Conservation (phyloP, 139 green algal species). For the Chloropicon primus region DNA sequence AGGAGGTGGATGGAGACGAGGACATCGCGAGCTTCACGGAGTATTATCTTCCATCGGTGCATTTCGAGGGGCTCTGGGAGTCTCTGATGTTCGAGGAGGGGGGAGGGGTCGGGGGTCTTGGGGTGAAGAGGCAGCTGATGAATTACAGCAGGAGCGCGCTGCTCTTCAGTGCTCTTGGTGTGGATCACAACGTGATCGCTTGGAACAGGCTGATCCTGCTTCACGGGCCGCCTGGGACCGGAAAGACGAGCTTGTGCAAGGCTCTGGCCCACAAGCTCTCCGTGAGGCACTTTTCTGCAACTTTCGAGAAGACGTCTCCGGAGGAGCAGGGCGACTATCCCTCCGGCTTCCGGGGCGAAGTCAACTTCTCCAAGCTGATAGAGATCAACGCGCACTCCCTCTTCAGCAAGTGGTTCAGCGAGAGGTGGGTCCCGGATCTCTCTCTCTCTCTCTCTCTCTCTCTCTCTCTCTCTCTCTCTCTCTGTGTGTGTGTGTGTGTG, state of each 20-base stretch:
- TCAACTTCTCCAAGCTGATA: neutral
- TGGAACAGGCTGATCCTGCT: slow-evolving; percentile 18
- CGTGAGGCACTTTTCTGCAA: neutral
- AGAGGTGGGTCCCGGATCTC: too few species aligned
- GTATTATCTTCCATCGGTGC: neutral
- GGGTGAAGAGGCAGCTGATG: neutral
- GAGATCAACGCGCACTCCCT: neutral
- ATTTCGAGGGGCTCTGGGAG: neutral
- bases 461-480: too few species aligned
- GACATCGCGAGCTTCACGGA: neutral
- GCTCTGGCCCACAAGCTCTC: slow-evolving; percentile 22
- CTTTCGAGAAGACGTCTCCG: neutral
- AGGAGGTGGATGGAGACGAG: neutral
- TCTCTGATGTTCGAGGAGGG: neutral
- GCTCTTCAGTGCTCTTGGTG: neutral
- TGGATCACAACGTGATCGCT: neutral
- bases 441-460: too few species aligned
- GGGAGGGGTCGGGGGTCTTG: too few species aligned
- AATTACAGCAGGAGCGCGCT: neutral
- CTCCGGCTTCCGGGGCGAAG: neutral
- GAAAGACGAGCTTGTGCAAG: slow-evolving; percentile 37
- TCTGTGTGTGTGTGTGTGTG: too few species aligned
- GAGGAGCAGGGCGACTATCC: neutral
- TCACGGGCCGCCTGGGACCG: slow-evolving; percentile 24
- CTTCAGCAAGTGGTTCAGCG: neutral